Conservation (phyloP, 176 grass and related monocot genomes). For the Oryza punctata region DNA sequence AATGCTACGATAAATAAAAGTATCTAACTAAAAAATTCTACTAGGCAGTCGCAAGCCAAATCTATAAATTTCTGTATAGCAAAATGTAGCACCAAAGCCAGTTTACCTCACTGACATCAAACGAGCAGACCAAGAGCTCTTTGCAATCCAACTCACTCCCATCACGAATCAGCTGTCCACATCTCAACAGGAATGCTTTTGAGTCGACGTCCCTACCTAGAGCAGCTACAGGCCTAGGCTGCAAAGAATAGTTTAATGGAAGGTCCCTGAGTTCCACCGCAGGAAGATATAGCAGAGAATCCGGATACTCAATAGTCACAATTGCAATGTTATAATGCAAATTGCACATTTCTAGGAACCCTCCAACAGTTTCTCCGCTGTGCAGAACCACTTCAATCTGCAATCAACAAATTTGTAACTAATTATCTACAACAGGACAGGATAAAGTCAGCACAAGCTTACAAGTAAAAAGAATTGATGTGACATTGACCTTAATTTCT, state of each 20-base stretch:
- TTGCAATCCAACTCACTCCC: neutral
- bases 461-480: neutral
- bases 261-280: neutral
- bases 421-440: neutral
- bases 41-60: too few species aligned
- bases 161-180: neutral
- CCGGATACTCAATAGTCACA: neutral
- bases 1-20: too few species aligned
- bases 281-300: neutral
- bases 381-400: constrained; percentile 28
- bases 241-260: neutral
- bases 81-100: too few species aligned
- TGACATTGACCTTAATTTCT: constrained; percentile 17
- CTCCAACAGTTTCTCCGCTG: neutral
- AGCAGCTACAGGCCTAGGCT: neutral
- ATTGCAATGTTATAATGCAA: constrained; percentile 20
- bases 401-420: neutral
- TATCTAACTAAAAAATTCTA: too few species aligned
- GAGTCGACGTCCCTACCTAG: neutral
- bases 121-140: too few species aligned
- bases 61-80: too few species aligned
- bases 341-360: neutral
- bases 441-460: neutral
- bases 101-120: too few species aligned
- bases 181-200: neutral